phyloP scores from a whole-genome alignment of 805 yeast genomes.

The Priceomyces castillae region DNA sequence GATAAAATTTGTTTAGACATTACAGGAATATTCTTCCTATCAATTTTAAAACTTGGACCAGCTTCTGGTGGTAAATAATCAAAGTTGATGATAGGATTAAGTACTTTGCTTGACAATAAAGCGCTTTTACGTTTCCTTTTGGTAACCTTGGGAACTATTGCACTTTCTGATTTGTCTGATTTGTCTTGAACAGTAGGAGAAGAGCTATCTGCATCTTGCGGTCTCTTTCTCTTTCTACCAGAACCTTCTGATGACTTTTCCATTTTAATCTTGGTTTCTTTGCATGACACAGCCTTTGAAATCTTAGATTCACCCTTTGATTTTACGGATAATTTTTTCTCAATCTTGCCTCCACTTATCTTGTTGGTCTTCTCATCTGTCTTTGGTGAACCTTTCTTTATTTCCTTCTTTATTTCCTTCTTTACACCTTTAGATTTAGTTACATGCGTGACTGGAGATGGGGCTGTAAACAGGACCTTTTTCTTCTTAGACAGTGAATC shows the following conservation, averaged over 20 bases:
- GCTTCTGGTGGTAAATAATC: constrained; percentile 17
- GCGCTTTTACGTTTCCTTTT: constrained; percentile 12
- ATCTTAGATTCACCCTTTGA: neutral
- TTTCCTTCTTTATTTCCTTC: neutral
- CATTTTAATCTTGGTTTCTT: neutral
- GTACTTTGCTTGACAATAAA: constrained; percentile 8
- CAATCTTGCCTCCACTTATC: neutral
- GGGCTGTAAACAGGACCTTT: neutral
- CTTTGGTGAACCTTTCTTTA: neutral
- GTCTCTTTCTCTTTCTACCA: constrained; percentile 2
- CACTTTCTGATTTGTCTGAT: constrained; percentile 1
- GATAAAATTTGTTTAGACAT: constrained; percentile 5
- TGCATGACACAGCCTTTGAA: neutral
- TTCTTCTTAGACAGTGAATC: neutral
- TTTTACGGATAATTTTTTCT: neutral
- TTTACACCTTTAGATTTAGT: neutral
- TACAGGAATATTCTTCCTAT: constrained; percentile 17
- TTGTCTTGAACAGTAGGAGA: neutral
- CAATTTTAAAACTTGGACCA: constrained; percentile 12
- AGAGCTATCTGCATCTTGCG: neutral
- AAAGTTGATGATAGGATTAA: constrained; percentile 22
- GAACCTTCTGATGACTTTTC: neutral
- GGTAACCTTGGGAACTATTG: neutral
- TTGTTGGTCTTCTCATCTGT: neutral
- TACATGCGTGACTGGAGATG: neutral